Evolutionary conservation across 2,329 filamentous ascomycete genomes (phyloP).

Genomic region (Fonsecaea pugnacius): DNA sequence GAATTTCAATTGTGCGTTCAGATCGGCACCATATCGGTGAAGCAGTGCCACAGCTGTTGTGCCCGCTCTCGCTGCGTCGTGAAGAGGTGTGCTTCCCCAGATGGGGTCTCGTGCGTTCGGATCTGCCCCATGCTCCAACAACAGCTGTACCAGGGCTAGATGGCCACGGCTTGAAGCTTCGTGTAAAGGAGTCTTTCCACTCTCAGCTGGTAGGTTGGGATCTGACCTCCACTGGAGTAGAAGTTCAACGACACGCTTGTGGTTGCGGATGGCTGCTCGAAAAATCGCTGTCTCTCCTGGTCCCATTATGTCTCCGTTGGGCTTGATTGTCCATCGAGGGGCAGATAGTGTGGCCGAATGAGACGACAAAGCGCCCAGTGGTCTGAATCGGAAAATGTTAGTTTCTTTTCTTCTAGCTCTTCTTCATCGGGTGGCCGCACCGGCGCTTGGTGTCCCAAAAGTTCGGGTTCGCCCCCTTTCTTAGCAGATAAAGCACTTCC

Average conservation of each 20-base stretch:
- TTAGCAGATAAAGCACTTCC: background rate
- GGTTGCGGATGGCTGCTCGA: background rate
- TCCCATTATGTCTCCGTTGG: background rate
- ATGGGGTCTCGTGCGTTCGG: background rate
- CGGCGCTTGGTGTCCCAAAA: background rate
- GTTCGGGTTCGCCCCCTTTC: background rate
- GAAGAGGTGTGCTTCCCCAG: background rate
- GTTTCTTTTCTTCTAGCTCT: conserved; percentile 1
- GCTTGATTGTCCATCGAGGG: background rate
- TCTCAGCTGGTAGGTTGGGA: background rate
- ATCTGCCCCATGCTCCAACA: background rate
- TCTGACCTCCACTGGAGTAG: background rate
- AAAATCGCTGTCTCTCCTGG: conserved; percentile 2
- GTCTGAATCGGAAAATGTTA: background rate
- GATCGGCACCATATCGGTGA: background rate
- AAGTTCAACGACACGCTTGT: background rate
- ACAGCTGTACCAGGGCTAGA: background rate
- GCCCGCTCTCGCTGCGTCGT: background rate
- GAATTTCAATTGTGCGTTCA: background rate
- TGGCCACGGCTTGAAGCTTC: background rate
- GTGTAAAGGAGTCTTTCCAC: background rate
- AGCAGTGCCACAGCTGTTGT: background rate
- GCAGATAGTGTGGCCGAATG: background rate
- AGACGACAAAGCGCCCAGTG: background rate
- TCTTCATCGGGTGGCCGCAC: background rate